These are phyloP conservation scores for Phylloporus rhodoxanthus DNA, from an alignment of 768 basidiomycete species.

Conservation along the genomic window DNA sequence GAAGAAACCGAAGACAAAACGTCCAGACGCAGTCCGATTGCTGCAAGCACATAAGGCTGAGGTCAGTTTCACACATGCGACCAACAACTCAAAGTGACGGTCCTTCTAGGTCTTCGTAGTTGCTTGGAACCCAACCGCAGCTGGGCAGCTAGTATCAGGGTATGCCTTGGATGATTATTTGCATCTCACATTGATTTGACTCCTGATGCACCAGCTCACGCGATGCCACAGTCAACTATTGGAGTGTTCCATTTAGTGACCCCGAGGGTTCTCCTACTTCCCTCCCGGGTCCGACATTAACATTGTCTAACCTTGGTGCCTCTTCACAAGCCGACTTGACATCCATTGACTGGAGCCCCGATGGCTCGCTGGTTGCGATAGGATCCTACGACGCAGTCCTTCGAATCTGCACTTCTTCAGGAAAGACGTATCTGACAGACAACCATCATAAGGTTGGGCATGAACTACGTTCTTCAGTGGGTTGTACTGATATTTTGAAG, in stretches of 20 bases:
- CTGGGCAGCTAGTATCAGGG: conserved; percentile 68
- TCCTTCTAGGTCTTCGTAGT: conserved; percentile 66
- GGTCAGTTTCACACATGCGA: conserved; percentile 31
- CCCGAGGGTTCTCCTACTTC: conserved; percentile 14
- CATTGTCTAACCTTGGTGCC: conserved; percentile 46
- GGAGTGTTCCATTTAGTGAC: conserved; percentile 51
- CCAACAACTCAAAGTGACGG: conserved; percentile 5
- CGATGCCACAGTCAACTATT: conserved; percentile 68
- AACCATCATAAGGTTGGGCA: conserved; percentile 57
- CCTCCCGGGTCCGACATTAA: conserved; percentile 32
- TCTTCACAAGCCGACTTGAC: conserved; percentile 59
- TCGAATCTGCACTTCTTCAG: conserved; percentile 57
- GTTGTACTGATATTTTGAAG: conserved; percentile 36
- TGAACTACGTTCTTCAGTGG: background rate
- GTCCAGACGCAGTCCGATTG: conserved; percentile 39
- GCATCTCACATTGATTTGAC: conserved; percentile 1
- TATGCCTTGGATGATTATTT: conserved; percentile 29
- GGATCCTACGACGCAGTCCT: conserved; percentile 73
- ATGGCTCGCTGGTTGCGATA: conserved; percentile 68
- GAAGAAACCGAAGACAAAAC: conserved; percentile 34
- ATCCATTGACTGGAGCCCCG: conserved; percentile 69
- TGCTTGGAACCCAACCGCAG: conserved; percentile 65
- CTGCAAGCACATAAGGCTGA: conserved; percentile 59
- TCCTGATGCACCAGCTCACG: conserved; percentile 48
- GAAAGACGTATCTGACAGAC: conserved; percentile 58